A percentile compares a stretch with the other conserved stretches of the same genome.
These are phyloP conservation scores for Nicotiana tomentosiformis DNA, from an alignment of 257 asterid species.

Conservation along the genomic window DNA sequence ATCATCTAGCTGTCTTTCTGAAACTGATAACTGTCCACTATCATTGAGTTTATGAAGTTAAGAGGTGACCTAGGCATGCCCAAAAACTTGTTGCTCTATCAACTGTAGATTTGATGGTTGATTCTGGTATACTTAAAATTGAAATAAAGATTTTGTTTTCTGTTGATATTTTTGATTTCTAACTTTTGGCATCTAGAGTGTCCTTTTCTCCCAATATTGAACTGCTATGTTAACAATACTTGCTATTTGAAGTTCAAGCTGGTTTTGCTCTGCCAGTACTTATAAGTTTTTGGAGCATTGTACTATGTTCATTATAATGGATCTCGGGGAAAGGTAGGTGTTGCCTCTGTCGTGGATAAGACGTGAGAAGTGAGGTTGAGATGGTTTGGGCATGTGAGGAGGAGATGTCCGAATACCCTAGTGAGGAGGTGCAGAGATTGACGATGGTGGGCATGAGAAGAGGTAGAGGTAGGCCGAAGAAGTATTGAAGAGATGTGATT, in stretches of 20 bases:
- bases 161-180: background rate
- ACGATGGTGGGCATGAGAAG: too few species aligned
- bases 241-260: constrained; percentile 4
- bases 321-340: too few species aligned
- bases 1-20: background rate
- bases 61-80: background rate
- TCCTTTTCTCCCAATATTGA: constrained; percentile 4
- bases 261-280: background rate
- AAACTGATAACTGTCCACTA: background rate
- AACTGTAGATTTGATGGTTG: background rate
- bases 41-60: background rate
- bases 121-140: background rate
- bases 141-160: too few species aligned
- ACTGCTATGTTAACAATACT: background rate
- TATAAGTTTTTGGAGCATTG: too few species aligned
- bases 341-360: too few species aligned
- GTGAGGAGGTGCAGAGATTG: too few species aligned
- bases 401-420: too few species aligned
- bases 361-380: too few species aligned
- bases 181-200: background rate
- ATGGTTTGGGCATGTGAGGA: too few species aligned
- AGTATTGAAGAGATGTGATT: too few species aligned
- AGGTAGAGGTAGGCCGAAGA: too few species aligned
- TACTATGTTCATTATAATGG: too few species aligned
- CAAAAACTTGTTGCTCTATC: background rate